phyloP scores from a whole-genome alignment of 768 basidiomycete genomes.

The Postia placenta region DNA sequence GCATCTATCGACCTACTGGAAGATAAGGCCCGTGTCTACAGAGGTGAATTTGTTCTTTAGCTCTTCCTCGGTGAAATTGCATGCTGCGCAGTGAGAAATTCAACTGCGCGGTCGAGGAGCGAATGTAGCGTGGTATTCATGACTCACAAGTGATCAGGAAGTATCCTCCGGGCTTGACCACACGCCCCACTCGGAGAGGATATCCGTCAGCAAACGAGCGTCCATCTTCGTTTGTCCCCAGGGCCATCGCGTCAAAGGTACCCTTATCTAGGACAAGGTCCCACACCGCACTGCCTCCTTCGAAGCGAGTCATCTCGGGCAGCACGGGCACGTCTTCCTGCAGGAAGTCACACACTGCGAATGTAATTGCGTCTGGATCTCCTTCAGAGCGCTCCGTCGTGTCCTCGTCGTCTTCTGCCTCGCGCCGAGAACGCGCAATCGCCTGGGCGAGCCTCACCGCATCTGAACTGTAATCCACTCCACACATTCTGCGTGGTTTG shows the following conservation, averaged over 20 bases:
- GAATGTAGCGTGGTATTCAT: neutral
- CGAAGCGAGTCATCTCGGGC: constrained; percentile 9
- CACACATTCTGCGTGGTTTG: constrained; percentile 40
- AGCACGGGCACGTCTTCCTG: constrained; percentile 38
- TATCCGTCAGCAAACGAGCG: constrained; percentile 51
- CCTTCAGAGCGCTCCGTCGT: constrained; percentile 15
- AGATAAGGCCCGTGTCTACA: constrained; percentile 43
- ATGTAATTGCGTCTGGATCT: constrained; percentile 38
- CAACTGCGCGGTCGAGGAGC: neutral
- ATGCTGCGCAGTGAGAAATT: constrained; percentile 30
- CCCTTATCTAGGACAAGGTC: constrained; percentile 81
- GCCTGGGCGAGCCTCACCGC: constrained; percentile 58
- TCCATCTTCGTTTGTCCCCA: constrained; percentile 53
- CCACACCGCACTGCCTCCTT: constrained; percentile 36
- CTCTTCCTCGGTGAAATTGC: constrained; percentile 83
- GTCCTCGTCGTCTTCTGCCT: constrained; percentile 1
- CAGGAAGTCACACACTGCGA: constrained; percentile 63
- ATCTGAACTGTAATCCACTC: constrained; percentile 74
- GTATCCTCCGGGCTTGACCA: constrained; percentile 60
- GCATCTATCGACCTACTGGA: constrained; percentile 43
- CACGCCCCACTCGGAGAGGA: constrained; percentile 44
- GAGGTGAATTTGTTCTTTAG: constrained; percentile 47
- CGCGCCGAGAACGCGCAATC: constrained; percentile 38
- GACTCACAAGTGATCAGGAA: constrained; percentile 78
- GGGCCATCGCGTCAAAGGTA: constrained; percentile 82